Base-by-base conservation (phyloP, 768 basidiomycete species). In the Leccinum broughii region DNA sequence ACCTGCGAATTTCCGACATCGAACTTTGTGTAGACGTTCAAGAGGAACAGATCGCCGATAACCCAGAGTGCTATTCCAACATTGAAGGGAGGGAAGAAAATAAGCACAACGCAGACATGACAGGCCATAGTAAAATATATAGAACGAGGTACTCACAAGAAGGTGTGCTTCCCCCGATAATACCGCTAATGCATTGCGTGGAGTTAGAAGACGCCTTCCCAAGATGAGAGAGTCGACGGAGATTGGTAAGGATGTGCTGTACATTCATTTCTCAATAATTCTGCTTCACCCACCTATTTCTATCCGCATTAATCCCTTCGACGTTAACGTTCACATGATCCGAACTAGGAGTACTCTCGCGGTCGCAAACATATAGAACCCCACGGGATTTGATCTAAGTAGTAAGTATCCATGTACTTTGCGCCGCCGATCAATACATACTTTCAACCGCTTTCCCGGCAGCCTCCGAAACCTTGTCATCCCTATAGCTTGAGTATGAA, bases 51-150 rank as follows among this genome's bases (percentile, higher is more conserved):
- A 20, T 52, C 51, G 32, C 51, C 51, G 10, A 52, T 34, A 20
- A 34, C 17, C 51, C 51, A 52, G 11, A 52, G 32, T 3, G 51
- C 51, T 52, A 22, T 52, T 17, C 3, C 22, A 24, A 22, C 17
- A 15, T 15, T 24, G 6, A 6, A 49, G 7, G 11, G 20, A 14
- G 13, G 8, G n/a, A 49, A 15, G 6, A 1, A 2, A 32, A 34
- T 52, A 68, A 28, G n/a, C n/a, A 34, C 32, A 22, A 62, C 52
- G 67, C 70, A 17, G 7, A 49, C 3, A 8, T 28, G 4, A 24
- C 10, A 28, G 4, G 26, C 26, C 4, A 15, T 17, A 41, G 15
- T 39, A n/a, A 8, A 22, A 7, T 24, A 17, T 15, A 24, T 34
- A 26, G 20, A 22, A 48, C 11, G 15, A 50, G 8, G 14, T 24